phyloP scores from a whole-genome alignment of 2,329 filamentous ascomycete genomes.

The Pleoardoris graminearum region DNA sequence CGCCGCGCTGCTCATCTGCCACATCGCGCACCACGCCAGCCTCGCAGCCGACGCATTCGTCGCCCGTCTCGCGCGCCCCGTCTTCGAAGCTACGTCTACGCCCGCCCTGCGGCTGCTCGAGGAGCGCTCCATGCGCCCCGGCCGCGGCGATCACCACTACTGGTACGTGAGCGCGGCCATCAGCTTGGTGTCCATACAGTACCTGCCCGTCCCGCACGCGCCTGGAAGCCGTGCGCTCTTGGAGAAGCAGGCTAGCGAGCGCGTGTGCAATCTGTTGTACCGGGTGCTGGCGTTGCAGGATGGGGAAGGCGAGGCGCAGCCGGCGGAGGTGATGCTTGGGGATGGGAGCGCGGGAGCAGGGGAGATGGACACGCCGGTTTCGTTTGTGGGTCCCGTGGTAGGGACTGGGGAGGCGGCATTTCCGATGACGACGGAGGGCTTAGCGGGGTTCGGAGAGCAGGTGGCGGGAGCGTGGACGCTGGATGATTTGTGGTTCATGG shows the following conservation, averaged over 20 bases:
- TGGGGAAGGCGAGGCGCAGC: constrained; percentile 14
- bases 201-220: too few species aligned
- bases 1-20: constrained; percentile 23
- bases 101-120: constrained; percentile 39
- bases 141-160: constrained; percentile 42
- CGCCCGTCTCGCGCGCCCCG: constrained; percentile 11
- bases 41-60: constrained; percentile 15
- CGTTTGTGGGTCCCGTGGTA: background rate
- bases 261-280: constrained; percentile 23
- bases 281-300: constrained; percentile 25
- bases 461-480: constrained; percentile 20
- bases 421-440: too few species aligned
- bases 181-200: constrained; percentile 32
- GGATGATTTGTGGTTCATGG: constrained; percentile 26
- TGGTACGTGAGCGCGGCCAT: constrained; percentile 43
- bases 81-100: constrained; percentile 19
- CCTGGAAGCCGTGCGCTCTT: constrained; percentile 18
- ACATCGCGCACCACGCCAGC: constrained; percentile 23
- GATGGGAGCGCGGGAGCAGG: background rate
- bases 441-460: constrained; percentile 18
- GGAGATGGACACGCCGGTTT: background rate
- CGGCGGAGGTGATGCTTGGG: constrained; percentile 12
- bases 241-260: constrained; percentile 29
- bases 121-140: constrained; percentile 35
- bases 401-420: background rate